Evolutionary conservation across 768 basidiomycete species (phyloP).

Genomic region (Auriscalpium microsporum): DNA sequence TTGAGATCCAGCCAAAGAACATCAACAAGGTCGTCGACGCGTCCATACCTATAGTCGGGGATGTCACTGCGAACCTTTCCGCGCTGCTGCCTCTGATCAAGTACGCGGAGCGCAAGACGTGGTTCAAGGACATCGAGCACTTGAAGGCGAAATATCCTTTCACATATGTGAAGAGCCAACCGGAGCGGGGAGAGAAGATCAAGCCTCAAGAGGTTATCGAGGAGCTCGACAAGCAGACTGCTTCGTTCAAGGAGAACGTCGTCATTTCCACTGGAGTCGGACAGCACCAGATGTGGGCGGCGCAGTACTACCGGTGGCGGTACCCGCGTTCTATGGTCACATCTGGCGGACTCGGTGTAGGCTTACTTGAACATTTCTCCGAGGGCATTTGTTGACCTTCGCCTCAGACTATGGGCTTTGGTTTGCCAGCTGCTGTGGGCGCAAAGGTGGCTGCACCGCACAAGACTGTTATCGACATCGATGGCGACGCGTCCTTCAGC

Average conservation of each 20-base stretch:
- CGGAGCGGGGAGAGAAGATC: constrained; percentile 51
- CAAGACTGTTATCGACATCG: constrained; percentile 92
- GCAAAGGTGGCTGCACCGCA: constrained; percentile 94
- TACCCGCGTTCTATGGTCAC: constrained; percentile 84
- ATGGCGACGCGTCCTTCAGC: constrained; percentile 96
- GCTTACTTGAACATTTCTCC: constrained; percentile 19
- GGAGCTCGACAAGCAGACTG: constrained; percentile 79
- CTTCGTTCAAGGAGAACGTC: constrained; percentile 75
- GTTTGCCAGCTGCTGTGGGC: constrained; percentile 88
- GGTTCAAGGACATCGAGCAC: constrained; percentile 73
- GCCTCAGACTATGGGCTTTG: constrained; percentile 92
- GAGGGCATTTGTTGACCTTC: background rate
- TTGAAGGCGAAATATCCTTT: constrained; percentile 93
- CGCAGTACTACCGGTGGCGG: constrained; percentile 88
- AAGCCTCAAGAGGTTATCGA: constrained; percentile 98
- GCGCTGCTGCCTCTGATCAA: constrained; percentile 76
- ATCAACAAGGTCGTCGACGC: constrained; percentile 98
- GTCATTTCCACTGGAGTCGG: constrained; percentile 92
- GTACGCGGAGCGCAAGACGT: constrained; percentile 53
- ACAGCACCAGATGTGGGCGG: constrained; percentile 99
- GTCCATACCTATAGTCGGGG: constrained; percentile 87
- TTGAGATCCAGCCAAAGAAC: constrained; percentile 98
- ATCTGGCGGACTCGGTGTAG: constrained; percentile 87
- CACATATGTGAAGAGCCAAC: constrained; percentile 58
- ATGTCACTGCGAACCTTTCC: constrained; percentile 78